Evolutionary conservation across 2,329 filamentous ascomycete species (phyloP).

Genomic region (Colletotrichum tofieldiae): DNA sequence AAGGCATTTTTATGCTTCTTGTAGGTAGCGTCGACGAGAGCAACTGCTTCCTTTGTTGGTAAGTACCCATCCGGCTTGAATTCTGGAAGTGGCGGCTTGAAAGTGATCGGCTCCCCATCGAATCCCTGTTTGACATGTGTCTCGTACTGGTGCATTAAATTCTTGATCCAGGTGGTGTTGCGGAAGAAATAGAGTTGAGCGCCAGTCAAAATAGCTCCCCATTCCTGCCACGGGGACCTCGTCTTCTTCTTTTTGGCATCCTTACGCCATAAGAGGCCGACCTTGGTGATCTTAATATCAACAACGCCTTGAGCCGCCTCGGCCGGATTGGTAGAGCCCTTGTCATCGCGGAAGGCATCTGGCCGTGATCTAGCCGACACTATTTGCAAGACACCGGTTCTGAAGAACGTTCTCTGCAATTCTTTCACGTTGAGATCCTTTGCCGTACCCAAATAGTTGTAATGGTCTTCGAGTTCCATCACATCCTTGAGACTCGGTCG

Average conservation of each 20-base stretch:
- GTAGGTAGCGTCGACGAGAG: conserved; percentile 87
- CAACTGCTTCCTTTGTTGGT: conserved; percentile 93
- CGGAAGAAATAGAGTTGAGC: conserved; percentile 97
- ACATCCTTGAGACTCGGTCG: conserved; percentile 92
- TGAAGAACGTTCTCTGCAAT: conserved; percentile 90
- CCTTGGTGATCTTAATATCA: conserved; percentile 97
- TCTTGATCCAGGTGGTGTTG: conserved; percentile 93
- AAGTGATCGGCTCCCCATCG: conserved; percentile 84
- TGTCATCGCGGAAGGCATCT: conserved; percentile 93
- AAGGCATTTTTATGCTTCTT: conserved; percentile 98
- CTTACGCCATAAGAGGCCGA: conserved; percentile 95
- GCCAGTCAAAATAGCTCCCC: conserved; percentile 96
- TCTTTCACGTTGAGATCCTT: conserved; percentile 84
- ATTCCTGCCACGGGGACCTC: conserved; percentile 97
- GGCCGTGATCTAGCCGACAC: conserved; percentile 94
- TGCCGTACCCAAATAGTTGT: conserved; percentile 86
- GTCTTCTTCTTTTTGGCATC: conserved; percentile 94
- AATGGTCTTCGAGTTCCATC: conserved; percentile 92
- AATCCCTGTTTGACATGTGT: conserved; percentile 84
- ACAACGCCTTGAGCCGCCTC: conserved; percentile 94
- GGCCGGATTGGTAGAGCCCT: conserved; percentile 86
- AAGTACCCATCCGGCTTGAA: conserved; percentile 96
- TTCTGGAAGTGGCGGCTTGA: conserved; percentile 89
- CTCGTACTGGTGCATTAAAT: conserved; percentile 90
- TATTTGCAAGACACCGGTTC: conserved; percentile 93